These are phyloP conservation scores for Ochetophila trinervis DNA, from an alignment of 306 rosid species.

Conservation along the genomic window DNA sequence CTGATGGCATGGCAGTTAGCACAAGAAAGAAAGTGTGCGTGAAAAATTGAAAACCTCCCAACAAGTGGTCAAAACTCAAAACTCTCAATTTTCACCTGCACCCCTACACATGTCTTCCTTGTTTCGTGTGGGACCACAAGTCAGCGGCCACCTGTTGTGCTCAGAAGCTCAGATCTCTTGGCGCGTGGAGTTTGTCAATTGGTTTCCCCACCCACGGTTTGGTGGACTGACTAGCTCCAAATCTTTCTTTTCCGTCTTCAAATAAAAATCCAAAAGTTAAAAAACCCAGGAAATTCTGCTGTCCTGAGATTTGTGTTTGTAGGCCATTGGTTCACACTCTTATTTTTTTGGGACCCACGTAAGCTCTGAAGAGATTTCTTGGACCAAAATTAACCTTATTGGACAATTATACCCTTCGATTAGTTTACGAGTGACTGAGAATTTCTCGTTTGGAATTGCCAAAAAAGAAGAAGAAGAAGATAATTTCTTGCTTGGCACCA, in stretches of 20 bases:
- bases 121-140: neutral
- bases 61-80: neutral
- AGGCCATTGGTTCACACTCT: neutral
- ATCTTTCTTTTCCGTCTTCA: neutral
- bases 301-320: neutral
- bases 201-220: neutral
- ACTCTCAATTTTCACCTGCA: neutral
- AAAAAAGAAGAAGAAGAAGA: too few species aligned
- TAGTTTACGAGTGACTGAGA: neutral
- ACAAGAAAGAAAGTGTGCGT: too few species aligned
- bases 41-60: neutral
- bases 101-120: neutral
- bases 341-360: slow-evolving; percentile 19
- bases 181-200: neutral
- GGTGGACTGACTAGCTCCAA: neutral
- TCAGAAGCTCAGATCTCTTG: neutral
- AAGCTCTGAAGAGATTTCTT: slow-evolving; percentile 20
- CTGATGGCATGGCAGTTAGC: too few species aligned
- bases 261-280: neutral
- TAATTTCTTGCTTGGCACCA: neutral
- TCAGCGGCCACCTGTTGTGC: too few species aligned
- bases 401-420: slow-evolving; percentile 19
- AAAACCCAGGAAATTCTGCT: neutral
- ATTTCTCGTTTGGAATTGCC: neutral
- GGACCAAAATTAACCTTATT: slow-evolving; percentile 20